Evolutionary conservation across 2,329 filamentous ascomycete species (phyloP).

Genomic region (Diaporthe sp.): DNA sequence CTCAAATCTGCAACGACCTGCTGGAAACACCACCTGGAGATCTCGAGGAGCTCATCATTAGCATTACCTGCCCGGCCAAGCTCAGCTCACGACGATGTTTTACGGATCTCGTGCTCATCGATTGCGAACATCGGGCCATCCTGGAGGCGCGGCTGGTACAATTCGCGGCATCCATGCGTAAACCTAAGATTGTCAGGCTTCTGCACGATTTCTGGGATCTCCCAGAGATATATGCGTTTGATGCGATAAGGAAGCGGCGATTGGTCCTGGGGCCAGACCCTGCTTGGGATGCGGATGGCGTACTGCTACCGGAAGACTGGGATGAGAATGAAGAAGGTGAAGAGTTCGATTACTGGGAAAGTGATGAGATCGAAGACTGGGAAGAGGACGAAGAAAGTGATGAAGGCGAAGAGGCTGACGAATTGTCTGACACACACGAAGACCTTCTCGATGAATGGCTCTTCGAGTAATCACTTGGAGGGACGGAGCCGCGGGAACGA

Average conservation of each 20-base stretch:
- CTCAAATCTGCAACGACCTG: neutral
- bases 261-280: neutral
- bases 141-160: neutral
- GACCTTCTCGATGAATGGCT: neutral
- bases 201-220: accelerated
- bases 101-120: no score
- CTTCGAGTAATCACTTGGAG: neutral
- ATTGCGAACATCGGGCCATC: neutral
- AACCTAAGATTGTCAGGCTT: neutral
- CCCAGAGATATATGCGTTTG: accelerated
- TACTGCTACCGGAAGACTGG: neutral
- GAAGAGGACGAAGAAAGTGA: no score
- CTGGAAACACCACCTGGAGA: neutral
- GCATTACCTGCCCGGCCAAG: no score
- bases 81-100: no score
- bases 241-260: neutral
- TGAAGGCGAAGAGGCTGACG: neutral
- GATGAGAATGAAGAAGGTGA: neutral
- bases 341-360: no score
- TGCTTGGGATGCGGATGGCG: neutral
- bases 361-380: neutral
- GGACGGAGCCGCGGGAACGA: neutral
- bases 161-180: neutral
- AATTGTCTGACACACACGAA: no score
- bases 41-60: neutral